Percentiles rank a stretch among this genome's conserved stretches.
Conservation (phyloP, 1,284 basidiomycete genomes). For the Pholiota adiposa region DNA sequence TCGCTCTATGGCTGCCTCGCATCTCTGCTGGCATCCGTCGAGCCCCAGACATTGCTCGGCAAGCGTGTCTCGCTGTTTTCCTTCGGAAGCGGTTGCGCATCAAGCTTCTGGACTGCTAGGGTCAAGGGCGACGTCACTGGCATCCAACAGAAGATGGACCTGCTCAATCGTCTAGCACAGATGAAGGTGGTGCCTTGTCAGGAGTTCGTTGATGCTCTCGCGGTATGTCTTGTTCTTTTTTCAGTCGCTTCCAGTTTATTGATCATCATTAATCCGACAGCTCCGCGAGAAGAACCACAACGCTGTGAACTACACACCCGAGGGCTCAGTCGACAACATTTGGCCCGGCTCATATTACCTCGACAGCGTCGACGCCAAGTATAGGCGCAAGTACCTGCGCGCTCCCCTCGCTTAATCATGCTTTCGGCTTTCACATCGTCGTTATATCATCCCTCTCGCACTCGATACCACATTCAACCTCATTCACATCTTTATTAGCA, state of each 20-base stretch:
- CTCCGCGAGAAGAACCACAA: conserved; percentile 98
- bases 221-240: conserved; percentile 50
- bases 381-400: conserved; percentile 85
- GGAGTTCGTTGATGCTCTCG: conserved; percentile 59
- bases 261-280: conserved; percentile 43
- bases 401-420: conserved; percentile 48
- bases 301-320: conserved; percentile 83
- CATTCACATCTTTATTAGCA: conserved; percentile 1
- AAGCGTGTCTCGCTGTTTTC: conserved; percentile 93
- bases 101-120: conserved; percentile 87
- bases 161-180: conserved; percentile 75
- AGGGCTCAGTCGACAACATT: conserved; percentile 89
- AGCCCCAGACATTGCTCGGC: conserved; percentile 68
- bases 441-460: conserved; percentile 1
- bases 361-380: conserved; percentile 89
- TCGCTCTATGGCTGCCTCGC: conserved; percentile 95
- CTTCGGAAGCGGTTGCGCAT: conserved; percentile 92
- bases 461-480: conserved; percentile 5
- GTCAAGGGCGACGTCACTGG: conserved; percentile 86
- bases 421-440: conserved; percentile 8
- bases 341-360: conserved; percentile 97
- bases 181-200: conserved; percentile 94
- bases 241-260: conserved; percentile 2
- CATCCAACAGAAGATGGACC: conserved; percentile 81
- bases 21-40: conserved; percentile 74